phyloP scores from a whole-genome alignment of 1,284 basidiomycete genomes.

The Ustilago vetiveriae region DNA sequence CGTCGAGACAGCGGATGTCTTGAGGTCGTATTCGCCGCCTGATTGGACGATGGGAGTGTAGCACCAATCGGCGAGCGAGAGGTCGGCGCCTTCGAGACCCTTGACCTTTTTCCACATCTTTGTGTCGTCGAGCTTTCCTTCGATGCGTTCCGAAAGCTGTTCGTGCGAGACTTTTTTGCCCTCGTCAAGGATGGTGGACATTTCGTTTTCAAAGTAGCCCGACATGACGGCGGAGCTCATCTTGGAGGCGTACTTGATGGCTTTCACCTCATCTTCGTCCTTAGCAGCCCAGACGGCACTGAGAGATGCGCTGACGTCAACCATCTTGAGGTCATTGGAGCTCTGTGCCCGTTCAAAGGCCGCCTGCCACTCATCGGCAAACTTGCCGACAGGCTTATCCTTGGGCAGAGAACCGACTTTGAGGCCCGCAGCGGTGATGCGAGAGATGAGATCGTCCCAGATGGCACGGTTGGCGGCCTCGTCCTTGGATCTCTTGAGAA shows the following conservation, averaged over 20 bases:
- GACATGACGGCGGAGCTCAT: slow-evolving; percentile 86
- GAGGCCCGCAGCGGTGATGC: slow-evolving; percentile 34
- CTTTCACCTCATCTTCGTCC: slow-evolving; percentile 79
- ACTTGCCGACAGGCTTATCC: slow-evolving; percentile 81
- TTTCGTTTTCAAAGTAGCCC: slow-evolving; percentile 85
- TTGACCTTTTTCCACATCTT: slow-evolving; percentile 75
- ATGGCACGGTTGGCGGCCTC: slow-evolving; percentile 67
- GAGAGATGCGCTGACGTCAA: slow-evolving; percentile 81
- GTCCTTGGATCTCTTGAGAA: slow-evolving; percentile 67
- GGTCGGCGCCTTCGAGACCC: slow-evolving; percentile 74
- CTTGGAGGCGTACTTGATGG: slow-evolving; percentile 73
- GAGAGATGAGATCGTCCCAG: slow-evolving; percentile 60
- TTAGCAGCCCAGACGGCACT: slow-evolving; percentile 85
- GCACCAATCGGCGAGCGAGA: slow-evolving; percentile 86
- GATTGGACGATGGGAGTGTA: slow-evolving; percentile 97
- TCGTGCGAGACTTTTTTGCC: slow-evolving; percentile 91
- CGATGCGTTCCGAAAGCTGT: slow-evolving; percentile 82
- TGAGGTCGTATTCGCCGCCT: slow-evolving; percentile 87
- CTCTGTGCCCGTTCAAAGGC: slow-evolving; percentile 47
- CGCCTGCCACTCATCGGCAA: slow-evolving; percentile 80
- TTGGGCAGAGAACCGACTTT: slow-evolving; percentile 73
- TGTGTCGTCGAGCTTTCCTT: slow-evolving; percentile 83
- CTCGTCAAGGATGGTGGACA: slow-evolving; percentile 89
- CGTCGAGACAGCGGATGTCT: slow-evolving; percentile 85
- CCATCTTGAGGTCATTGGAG: slow-evolving; percentile 72